Base-by-base conservation (phyloP, 2,329 filamentous ascomycete genomes). In the Hymenoscyphus fraxineus region DNA sequence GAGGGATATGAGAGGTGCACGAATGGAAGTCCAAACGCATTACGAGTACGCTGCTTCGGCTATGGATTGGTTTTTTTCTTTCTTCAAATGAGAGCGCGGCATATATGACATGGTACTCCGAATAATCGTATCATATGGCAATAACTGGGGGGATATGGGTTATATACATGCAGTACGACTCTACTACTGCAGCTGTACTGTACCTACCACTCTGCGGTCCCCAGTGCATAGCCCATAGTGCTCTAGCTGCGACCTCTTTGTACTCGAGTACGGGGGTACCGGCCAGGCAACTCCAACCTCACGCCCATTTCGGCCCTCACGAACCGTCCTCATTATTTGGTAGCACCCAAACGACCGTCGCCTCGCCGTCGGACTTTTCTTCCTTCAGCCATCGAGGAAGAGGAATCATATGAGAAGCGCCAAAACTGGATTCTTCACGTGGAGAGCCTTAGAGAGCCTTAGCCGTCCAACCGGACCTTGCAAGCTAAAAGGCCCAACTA, bases 401-500 rank as follows among this genome's bases (percentile, higher is more conserved):
- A 27, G 27, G 27, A 27, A 27, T 27, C 27, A 27, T 27, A 27
- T 3, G 27, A 3, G 27, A 27, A 27, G 27, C 27, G 27, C 1
- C 27, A 51, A 51, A 51, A 51, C 44, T 27, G 19, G 44, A 22
- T 51, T 51, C 44, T 19, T 51, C 19, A n/a, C 16, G 7, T 47
- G 19, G 44, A n/a, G 22, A 35, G 35, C 35, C 44, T 1, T 9
- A 9, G 44, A n/a, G 22, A 35, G 35, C 35, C 44, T 1, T 9
- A 9, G 19, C 19, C n/a, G 19, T n/a, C 12, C 22, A 22, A 19
- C 44, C 44, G n/a, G 44, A 9, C 7, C 44, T 12, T 27, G 44
- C 44, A 47, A 47, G 41, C 15, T 15, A 6, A 9, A 22, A 51
- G 35, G 35, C 22, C 22, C n/a, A 27, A 27, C 32, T 67, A 65